These are phyloP conservation scores for Auxenochlorella pyrenoidosa DNA, from an alignment of 139 green algal genomes.

Conservation along the genomic window DNA sequence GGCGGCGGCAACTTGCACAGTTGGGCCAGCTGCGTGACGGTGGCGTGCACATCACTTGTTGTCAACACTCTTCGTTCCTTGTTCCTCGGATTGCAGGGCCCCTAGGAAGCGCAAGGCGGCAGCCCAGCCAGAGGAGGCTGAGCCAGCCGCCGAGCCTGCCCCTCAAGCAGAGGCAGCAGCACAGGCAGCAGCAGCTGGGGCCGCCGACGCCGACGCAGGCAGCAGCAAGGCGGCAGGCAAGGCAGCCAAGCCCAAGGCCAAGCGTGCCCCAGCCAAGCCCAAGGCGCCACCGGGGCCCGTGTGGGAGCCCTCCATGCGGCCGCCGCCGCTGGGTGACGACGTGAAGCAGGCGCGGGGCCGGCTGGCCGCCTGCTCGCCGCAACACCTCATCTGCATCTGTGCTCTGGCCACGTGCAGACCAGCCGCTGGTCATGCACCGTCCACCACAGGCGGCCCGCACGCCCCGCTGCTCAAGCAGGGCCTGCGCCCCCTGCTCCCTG, in stretches of 20 bases:
- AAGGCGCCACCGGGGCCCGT: slow-evolving; percentile 5
- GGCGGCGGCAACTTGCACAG: no score
- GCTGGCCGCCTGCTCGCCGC: no score
- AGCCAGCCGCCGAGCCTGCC: not conserved
- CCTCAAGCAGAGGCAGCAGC: not conserved
- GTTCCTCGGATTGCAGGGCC: not conserved
- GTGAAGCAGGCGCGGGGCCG: not conserved
- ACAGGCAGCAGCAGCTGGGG: not conserved
- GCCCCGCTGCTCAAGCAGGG: no score
- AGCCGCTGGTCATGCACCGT: no score
- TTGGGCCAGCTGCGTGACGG: no score
- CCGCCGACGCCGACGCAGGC: not conserved
- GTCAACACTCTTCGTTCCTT: not conserved
- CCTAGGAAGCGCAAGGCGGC: slow-evolving; percentile 3
- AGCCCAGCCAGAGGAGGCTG: not conserved
- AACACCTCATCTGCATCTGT: no score
- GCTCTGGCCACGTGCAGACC: no score
- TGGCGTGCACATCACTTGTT: no score
- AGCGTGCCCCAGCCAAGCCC: not conserved
- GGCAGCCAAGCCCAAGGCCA: slow-evolving; percentile 14
- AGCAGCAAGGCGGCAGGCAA: not conserved
- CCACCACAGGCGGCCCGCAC: no score
- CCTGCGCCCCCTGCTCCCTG: not conserved
- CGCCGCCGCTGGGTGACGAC: not conserved
- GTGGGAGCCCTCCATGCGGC: slow-evolving; percentile 26